Evolutionary conservation across 2,329 filamentous ascomycete genomes (phyloP), one percentile per base, ranked within the genome.

Genomic region (Sordariomycetes sp.): DNA sequence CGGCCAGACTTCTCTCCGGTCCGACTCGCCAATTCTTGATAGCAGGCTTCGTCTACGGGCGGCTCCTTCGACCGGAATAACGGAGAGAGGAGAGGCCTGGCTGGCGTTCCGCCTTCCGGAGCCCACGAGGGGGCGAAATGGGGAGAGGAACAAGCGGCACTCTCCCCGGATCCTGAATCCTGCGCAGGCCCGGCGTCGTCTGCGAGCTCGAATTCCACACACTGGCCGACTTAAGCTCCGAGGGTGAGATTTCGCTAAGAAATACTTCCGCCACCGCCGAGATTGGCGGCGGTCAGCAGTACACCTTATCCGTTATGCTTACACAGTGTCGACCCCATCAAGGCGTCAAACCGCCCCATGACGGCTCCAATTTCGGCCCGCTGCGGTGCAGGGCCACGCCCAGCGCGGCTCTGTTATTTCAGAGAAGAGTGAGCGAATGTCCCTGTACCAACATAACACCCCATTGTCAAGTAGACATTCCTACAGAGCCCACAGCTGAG

Each of bases 221-320:
- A 50, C 45, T 50, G 45, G 24, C 45, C 45, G 45, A 22, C 12
- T 50, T 12, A 24, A 50, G 22, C 45, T 24, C 45, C 8, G 22
- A 22, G 8, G 6, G 42, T 22, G 17, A 17, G 13, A 17, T 48
- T 32, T 10, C 17, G 54, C n/a, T 56, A 56, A 36, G 17, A 15
- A 32, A 28, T 50, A 56, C 54, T 56, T 50, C 2, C 2, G 7
- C 1, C 5, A 3, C 1, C 25, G 6, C 1, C 10, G 12, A 36
- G 22, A 2, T 34, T 15, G 25, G 42, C n/a, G 15, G 25, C 12
- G 13, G 8, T 12, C 3, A 2, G 1, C 63, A 12, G 56, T 57
- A 57, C 10, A 1, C 34, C 60, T n/a, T 68, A 68, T 65, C 64
- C 56, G 67, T 67, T 62, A 67, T 67, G 65, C 55, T 61, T 0